These are phyloP conservation scores for Atkinsonella hypoxylon DNA, from an alignment of 2,329 filamentous ascomycete genomes.

Conservation along the genomic window DNA sequence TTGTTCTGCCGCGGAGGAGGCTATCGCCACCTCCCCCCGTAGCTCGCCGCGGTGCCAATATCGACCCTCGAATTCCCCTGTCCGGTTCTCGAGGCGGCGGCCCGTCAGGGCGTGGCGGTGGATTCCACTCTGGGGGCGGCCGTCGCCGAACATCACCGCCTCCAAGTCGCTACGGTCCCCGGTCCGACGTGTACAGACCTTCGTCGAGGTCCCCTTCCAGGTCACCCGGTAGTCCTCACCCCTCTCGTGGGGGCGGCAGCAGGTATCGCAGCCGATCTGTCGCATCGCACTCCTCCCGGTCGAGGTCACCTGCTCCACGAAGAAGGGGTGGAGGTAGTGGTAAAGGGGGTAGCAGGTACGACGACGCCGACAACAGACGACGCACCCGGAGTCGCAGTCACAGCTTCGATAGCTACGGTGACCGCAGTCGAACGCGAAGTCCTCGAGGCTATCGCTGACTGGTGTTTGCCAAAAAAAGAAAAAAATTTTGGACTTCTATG, in stretches of 20 bases:
- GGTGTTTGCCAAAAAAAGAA: not conserved
- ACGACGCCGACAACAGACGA: conserved; percentile 16
- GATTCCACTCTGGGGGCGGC: conserved; percentile 22
- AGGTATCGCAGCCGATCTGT: conserved; percentile 34
- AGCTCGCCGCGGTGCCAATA: conserved; percentile 49
- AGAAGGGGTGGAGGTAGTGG: conserved; percentile 20
- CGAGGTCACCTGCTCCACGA: conserved; percentile 26
- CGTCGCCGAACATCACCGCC: conserved; percentile 26
- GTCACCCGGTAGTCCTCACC: conserved; percentile 31
- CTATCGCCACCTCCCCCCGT: conserved; percentile 70
- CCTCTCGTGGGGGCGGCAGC: conserved; percentile 18
- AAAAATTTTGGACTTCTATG: not conserved
- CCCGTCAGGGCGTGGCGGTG: conserved; percentile 13
- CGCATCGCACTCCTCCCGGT: conserved; percentile 34
- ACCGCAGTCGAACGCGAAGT: conserved; percentile 29
- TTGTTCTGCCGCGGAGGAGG: conserved; percentile 72
- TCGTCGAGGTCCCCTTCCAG: conserved; percentile 33
- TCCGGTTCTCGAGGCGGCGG: conserved; percentile 20
- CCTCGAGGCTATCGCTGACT: conserved; percentile 22
- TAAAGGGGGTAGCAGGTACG: conserved; percentile 16
- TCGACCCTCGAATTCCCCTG: conserved; percentile 34
- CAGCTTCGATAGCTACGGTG: conserved; percentile 31
- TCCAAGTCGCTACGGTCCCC: conserved; percentile 26
- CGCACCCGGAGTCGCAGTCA: conserved; percentile 39
- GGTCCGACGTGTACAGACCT: conserved; percentile 51